Conservation (phyloP, 805 yeast genomes). For the Wickerhamiella domercqiae region DNA sequence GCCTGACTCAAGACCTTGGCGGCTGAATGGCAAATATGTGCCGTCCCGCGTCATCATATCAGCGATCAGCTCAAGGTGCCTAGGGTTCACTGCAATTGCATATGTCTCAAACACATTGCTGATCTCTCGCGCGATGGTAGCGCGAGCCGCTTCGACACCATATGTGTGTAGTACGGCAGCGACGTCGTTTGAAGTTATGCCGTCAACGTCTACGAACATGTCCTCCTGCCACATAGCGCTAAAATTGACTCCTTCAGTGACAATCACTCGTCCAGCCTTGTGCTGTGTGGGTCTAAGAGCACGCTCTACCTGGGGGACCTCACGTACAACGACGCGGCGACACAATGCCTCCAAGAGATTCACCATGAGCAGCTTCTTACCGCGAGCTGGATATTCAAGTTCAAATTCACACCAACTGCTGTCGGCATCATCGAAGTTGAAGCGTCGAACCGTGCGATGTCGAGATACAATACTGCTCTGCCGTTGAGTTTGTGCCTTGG, state of each 20-base stretch:
- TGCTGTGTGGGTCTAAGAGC: conserved; percentile 70
- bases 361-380: conserved; percentile 92
- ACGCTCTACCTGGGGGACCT: conserved; percentile 80
- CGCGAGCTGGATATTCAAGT: conserved; percentile 65
- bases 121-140: conserved; percentile 91
- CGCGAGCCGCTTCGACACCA: conserved; percentile 98
- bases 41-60: conserved; percentile 99
- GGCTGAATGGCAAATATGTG: conserved; percentile 84
- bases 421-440: conserved; percentile 73
- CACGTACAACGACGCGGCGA: conserved; percentile 80
- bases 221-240: conserved; percentile 97
- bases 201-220: conserved; percentile 78
- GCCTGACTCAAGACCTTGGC: conserved; percentile 94
- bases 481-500: conserved; percentile 62
- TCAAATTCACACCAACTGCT: conserved; percentile 93
- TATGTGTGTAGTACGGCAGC: conserved; percentile 78
- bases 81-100: conserved; percentile 80
- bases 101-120: conserved; percentile 91
- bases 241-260: conserved; percentile 98
- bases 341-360: conserved; percentile 89
- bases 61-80: conserved; percentile 93
- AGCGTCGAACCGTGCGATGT: conserved; percentile 59
- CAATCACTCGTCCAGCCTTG: conserved; percentile 56
- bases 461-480: conserved; percentile 65
- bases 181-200: conserved; percentile 82